Evolutionary conservation across 2,329 filamentous ascomycete species (phyloP), one percentile per base, ranked within the genome.

Genomic region (Pseudogymnoascus sp.): DNA sequence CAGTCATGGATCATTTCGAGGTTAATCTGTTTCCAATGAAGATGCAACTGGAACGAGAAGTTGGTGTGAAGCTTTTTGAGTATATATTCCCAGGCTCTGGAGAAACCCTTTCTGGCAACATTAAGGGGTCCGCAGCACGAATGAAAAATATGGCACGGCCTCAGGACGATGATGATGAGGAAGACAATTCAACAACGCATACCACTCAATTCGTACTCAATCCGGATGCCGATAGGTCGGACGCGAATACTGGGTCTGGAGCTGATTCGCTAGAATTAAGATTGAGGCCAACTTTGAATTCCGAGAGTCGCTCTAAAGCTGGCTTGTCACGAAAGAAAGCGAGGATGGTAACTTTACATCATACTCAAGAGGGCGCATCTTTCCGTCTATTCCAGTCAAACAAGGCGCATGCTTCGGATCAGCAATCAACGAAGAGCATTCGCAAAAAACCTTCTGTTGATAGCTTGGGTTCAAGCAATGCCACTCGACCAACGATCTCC

Each of bases 1-100:
- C 93, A 0, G 92, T 99, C 33, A 91, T 99, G 80, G 93, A 97
- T 69, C 90, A 95, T 70, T 99, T 99, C 71, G 92, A 97, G 74
- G 90, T 99, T 63, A 91, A 92, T 63, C 78, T 99, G 18, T 92
- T 95, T 74, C 95, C 94, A 0, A 84, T 99, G 73, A 95, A 92
- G 75, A 87, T 99, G 21, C 94, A 99, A 73, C 80, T 99, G 37
- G 94, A 99, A 75, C 88, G 87, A 37, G 92, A 97, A 69, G 87
- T 96, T 59, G 93, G 92, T 50, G 93, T 95, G 77, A 91, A 89
- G 68, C 80, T 99, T 1, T 96, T 99, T 69, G 92, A 97, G 76
- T 99, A 99, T 75, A 91, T 99, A 69, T 99, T 99, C 79, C 95
- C 94, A 0, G 91, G 89, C 10, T 84, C 90, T 68, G 87, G 69